Conservation (phyloP, 1,284 basidiomycete species). For the Gomphus sp. region DNA sequence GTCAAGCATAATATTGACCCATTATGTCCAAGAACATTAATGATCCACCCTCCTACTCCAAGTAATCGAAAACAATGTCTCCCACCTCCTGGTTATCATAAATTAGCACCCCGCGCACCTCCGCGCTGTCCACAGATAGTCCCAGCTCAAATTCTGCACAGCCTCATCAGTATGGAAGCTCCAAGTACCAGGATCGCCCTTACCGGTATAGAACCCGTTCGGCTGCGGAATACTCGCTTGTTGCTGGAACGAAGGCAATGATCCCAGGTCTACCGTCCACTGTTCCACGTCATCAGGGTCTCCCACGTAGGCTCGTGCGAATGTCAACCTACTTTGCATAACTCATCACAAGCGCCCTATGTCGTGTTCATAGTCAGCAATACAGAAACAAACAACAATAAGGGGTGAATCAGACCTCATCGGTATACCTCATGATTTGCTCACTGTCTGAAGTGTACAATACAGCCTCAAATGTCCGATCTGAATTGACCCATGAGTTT, state of each 20-base stretch:
- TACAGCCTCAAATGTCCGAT: conserved; percentile 68
- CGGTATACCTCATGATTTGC: conserved; percentile 68
- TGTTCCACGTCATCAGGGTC: conserved; percentile 24
- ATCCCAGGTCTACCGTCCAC: conserved; percentile 75
- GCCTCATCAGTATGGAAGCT: neutral
- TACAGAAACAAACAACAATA: neutral
- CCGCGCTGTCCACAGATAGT: conserved; percentile 70
- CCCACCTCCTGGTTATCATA: conserved; percentile 71
- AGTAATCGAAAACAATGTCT: conserved; percentile 38
- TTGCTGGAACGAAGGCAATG: conserved; percentile 66
- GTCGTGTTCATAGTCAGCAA: neutral
- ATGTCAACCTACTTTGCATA: conserved; percentile 7
- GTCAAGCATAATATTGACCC: neutral
- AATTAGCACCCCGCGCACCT: conserved; percentile 69
- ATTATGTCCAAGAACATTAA: conserved; percentile 1
- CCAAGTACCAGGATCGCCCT: conserved; percentile 7
- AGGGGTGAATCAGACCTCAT: conserved; percentile 38
- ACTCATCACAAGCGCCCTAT: conserved; percentile 6
- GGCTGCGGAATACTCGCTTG: conserved; percentile 43
- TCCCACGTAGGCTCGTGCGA: neutral
- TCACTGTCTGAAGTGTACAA: conserved; percentile 68
- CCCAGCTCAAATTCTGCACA: conserved; percentile 68
- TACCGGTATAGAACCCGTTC: conserved; percentile 72
- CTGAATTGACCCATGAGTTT: conserved; percentile 30
- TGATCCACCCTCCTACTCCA: conserved; percentile 12